A percentile compares a stretch with the other conserved stretches of the same genome.
These are phyloP conservation scores for maize (Zea mays) DNA, from an alignment of 176 grass and related monocot species.

Conservation along the genomic window DNA sequence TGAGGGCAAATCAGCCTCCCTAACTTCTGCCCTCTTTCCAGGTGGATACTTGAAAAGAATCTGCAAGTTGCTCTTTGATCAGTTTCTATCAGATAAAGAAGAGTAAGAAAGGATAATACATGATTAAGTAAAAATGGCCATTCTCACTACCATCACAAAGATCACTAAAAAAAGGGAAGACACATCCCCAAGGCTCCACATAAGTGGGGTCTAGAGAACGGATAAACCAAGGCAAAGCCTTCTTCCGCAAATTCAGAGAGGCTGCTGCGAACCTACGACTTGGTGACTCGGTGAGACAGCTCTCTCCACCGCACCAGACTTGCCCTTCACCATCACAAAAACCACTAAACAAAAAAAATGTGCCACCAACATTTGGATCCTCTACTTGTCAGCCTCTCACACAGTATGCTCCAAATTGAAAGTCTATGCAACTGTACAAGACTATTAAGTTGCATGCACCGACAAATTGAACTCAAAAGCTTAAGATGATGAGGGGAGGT, in stretches of 20 bases:
- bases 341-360: background rate
- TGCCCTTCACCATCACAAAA: background rate
- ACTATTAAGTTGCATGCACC: too few relatives aligned
- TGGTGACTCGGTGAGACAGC: too few relatives aligned
- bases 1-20: slow-evolving; percentile 76
- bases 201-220: too few relatives aligned
- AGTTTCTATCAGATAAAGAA: slow-evolving; percentile 29
- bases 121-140: background rate
- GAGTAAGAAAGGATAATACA: slow-evolving; percentile 1
- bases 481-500: too few relatives aligned
- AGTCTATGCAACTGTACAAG: background rate
- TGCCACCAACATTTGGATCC: background rate
- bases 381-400: background rate
- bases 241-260: too few relatives aligned
- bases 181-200: too few relatives aligned
- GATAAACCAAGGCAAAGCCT: too few relatives aligned
- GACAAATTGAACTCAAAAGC: too few relatives aligned
- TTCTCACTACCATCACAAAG: background rate
- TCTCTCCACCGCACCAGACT: too few relatives aligned
- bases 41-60: slow-evolving; percentile 99
- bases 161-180: background rate
- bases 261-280: too few relatives aligned
- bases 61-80: slow-evolving; percentile 48
- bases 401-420: background rate
- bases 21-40: slow-evolving; percentile 68